Evolutionary conservation across 257 asterid genomes (phyloP).

Genomic region (Solanum chilense): DNA sequence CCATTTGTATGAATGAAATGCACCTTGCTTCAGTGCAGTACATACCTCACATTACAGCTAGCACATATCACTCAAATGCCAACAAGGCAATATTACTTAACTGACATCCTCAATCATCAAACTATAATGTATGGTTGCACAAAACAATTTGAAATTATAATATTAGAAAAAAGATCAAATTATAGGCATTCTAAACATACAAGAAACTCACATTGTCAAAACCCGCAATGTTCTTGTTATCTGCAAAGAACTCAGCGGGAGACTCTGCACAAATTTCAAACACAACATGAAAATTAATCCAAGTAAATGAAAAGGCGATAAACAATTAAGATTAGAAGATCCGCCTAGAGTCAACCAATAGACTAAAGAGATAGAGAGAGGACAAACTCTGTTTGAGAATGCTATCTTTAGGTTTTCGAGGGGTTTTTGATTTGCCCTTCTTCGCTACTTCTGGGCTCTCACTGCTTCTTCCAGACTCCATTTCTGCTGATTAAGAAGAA

Average conservation of each 20-base stretch:
- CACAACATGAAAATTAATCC: neutral
- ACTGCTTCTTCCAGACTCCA: conserved; percentile 43
- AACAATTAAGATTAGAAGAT: neutral
- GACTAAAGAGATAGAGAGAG: neutral
- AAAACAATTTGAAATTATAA: neutral
- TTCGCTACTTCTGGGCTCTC: conserved; percentile 36
- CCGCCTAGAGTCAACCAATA: neutral
- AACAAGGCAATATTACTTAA: neutral
- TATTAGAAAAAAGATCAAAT: neutral
- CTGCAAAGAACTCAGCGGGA: conserved; percentile 94
- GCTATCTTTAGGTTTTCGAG: conserved; percentile 54
- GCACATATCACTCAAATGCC: neutral
- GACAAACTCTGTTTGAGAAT: conserved; percentile 64
- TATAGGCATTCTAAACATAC: neutral
- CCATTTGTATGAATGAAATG: neutral
- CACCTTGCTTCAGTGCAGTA: neutral
- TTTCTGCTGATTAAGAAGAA: neutral
- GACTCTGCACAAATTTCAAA: conserved; percentile 45
- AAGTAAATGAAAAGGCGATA: neutral
- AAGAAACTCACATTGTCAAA: conserved; percentile 68
- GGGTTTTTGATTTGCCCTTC: conserved; percentile 50
- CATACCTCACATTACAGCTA: neutral
- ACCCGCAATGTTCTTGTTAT: conserved; percentile 92
- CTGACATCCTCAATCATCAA: neutral
- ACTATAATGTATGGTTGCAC: neutral